These are phyloP conservation scores for Fusarium nodosum DNA, from an alignment of 2,329 filamentous ascomycete genomes.

Conservation along the genomic window DNA sequence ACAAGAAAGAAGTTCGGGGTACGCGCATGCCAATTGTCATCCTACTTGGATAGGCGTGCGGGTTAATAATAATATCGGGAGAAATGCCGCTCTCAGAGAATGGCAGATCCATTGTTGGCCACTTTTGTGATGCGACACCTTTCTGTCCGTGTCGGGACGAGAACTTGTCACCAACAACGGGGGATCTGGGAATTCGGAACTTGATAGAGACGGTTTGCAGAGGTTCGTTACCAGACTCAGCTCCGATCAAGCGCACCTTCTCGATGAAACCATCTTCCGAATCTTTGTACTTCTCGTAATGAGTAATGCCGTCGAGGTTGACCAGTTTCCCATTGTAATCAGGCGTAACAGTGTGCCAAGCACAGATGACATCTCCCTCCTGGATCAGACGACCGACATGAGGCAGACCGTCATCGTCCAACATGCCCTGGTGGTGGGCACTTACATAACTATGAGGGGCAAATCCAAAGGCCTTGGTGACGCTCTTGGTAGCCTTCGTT, in stretches of 20 bases:
- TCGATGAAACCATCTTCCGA: constrained; percentile 89
- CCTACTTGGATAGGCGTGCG: constrained; percentile 97
- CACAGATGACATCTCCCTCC: constrained; percentile 87
- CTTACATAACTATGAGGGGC: constrained; percentile 81
- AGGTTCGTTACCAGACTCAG: constrained; percentile 84
- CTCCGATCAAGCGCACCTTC: constrained; percentile 90
- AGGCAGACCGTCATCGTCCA: constrained; percentile 91
- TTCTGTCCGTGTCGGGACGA: constrained; percentile 99
- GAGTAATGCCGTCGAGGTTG: constrained; percentile 87
- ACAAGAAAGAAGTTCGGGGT: no score
- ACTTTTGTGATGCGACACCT: constrained; percentile 96
- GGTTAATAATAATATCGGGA: constrained; percentile 98
- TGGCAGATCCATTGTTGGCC: constrained; percentile 93
- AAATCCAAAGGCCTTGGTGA: constrained; percentile 91
- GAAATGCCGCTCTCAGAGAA: constrained; percentile 97
- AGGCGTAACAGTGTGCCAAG: constrained; percentile 88
- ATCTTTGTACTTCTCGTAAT: constrained; percentile 96
- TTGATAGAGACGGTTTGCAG: constrained; percentile 93
- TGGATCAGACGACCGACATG: constrained; percentile 81
- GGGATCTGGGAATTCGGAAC: constrained; percentile 88
- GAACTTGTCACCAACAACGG: constrained; percentile 98
- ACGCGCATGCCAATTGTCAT: no score
- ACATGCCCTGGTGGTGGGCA: constrained; percentile 75
- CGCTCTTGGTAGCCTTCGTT: constrained; percentile 73
- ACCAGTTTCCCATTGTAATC: constrained; percentile 83